Evolutionary conservation across 805 yeast species (phyloP), one percentile per base, ranked within the genome.

Genomic region (Suhomyces vadensis): DNA sequence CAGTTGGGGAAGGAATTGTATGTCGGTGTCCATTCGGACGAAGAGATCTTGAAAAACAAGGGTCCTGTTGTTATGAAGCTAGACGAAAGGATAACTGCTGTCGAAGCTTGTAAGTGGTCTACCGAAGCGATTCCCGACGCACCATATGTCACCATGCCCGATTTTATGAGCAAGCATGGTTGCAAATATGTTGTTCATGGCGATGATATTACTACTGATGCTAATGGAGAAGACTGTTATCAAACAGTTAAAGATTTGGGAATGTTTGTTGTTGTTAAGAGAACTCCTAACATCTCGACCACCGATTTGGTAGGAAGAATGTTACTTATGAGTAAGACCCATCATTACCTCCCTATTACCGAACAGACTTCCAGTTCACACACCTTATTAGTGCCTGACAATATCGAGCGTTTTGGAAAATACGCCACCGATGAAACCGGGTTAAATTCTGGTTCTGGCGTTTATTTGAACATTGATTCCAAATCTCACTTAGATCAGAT

Each of bases 171-270:
- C 54, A 53, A 71, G 20, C 79, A 79, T 58, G 79, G 78, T 5
- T 94, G 99, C 69, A 67, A 80, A 58, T 94, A 83, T 61, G 99
- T 94, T n/a, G 96, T 94, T 8, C 99, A 94, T 64, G 99, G 99
- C 5, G 99, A 94, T 65, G 99, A 94, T 60, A 89, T 94, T 52
- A 94, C 97, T 20, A 87, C 97, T 1, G 98, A 94, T 65, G 96
- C 96, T 11, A 77, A 88, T 58, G 99, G 99, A 2, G 83, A 87
- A 44, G 99, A 94, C 66, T 89, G 97, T 57, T 94, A 94, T 66
- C 84, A 85, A 46, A 74, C 63, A 20, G 87, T 91, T 52, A 91
- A 92, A 61, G 88, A 87, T 42, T 65, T 81, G 59, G 96, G 95
- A n/a, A 69, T 92, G 52, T 87, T 92, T 61, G 77, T 83, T 16